A percentile compares a stretch with the other conserved stretches of the same genome.
These are phyloP conservation scores for Aspergillus sp. DNA, from an alignment of 2,329 filamentous ascomycete genomes.

Conservation along the genomic window DNA sequence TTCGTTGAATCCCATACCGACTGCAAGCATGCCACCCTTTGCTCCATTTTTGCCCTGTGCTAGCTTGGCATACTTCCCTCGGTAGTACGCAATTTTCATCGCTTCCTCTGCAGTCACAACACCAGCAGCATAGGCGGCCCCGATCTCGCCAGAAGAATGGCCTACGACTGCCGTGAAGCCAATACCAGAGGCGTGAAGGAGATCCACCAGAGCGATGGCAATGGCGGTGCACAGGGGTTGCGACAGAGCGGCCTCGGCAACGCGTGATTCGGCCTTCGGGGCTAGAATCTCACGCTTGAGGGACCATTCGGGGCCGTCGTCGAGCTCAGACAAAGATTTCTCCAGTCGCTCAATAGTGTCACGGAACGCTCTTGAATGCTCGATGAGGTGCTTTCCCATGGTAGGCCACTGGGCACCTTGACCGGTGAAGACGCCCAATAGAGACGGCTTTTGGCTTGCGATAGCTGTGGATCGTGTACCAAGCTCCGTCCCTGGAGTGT, in stretches of 20 bases:
- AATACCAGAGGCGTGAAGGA: constrained; percentile 26
- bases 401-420: constrained; percentile 18
- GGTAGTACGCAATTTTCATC: constrained; percentile 44
- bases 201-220: constrained; percentile 19
- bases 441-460: not conserved
- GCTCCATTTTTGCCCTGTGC: constrained; percentile 25
- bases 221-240: constrained; percentile 18
- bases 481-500: no score
- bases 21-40: constrained; percentile 44
- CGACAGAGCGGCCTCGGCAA: constrained; percentile 13
- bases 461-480: no score
- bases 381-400: constrained; percentile 13
- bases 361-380: not conserved
- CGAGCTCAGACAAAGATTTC: no score
- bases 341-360: not conserved
- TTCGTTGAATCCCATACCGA: constrained; percentile 34
- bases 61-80: constrained; percentile 31
- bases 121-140: constrained; percentile 48
- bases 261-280: not conserved
- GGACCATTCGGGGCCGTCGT: constrained; percentile 5
- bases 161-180: constrained; percentile 38
- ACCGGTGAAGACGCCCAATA: constrained; percentile 17
- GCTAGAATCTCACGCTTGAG: constrained; percentile 1
- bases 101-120: constrained; percentile 36
- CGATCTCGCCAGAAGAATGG: constrained; percentile 51